Conservation (phyloP, 1,284 basidiomycete genomes). For the Golubevia pallescens region DNA sequence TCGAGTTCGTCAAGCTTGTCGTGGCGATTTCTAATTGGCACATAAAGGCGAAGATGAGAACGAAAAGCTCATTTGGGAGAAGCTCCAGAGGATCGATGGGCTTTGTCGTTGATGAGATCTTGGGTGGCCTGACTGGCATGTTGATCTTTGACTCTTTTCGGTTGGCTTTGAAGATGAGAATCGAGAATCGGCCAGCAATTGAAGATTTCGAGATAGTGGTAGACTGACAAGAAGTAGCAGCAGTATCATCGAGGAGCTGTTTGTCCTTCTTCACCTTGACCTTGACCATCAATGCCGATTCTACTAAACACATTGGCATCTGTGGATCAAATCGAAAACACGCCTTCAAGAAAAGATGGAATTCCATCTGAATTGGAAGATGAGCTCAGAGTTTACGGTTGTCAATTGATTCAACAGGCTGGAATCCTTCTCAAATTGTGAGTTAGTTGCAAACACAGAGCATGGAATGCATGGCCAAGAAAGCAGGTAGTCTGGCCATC, state of each 20-base stretch:
- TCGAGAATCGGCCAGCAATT: background rate
- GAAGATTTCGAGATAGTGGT: background rate
- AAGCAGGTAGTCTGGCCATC: no score
- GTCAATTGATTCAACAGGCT: constrained; percentile 84
- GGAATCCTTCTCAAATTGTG: constrained; percentile 87
- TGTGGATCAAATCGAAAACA: constrained; percentile 75
- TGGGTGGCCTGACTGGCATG: no score
- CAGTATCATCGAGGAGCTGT: background rate
- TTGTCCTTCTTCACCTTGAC: background rate
- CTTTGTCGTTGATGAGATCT: no score
- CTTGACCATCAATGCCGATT: constrained; percentile 66
- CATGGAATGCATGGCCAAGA: no score
- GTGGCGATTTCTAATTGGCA: no score
- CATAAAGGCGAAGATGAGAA: no score
- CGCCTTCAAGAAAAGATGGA: constrained; percentile 82
- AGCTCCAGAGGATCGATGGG: no score
- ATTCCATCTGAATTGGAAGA: constrained; percentile 80
- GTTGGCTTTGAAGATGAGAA: no score
- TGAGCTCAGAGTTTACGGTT: constrained; percentile 84
- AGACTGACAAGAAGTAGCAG: background rate
- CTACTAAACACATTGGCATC: constrained; percentile 84
- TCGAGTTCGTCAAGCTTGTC: no score
- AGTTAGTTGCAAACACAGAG: no score
- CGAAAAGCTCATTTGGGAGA: no score
- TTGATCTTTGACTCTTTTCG: no score